These are phyloP conservation scores for Chaetomiaceae sp. DNA, from an alignment of 2,329 filamentous ascomycete genomes.

Conservation along the genomic window DNA sequence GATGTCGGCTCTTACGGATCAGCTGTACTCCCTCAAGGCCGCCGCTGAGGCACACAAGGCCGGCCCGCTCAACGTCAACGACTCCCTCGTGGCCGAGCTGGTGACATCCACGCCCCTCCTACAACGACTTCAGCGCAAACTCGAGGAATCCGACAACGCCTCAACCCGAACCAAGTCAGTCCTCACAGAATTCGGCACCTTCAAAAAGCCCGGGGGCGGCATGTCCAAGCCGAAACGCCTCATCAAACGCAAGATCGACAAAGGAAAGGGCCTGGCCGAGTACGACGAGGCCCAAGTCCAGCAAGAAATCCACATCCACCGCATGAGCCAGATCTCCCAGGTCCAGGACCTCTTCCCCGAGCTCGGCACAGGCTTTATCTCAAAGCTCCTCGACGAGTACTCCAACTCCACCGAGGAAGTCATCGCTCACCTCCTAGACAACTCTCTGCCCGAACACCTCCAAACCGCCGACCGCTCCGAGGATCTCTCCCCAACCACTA, in stretches of 20 bases:
- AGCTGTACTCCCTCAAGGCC: slow-evolving; percentile 74
- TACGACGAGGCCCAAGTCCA: slow-evolving; percentile 36
- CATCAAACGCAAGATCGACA: slow-evolving; percentile 52
- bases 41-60: slow-evolving; percentile 61
- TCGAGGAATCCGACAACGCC: slow-evolving; percentile 46
- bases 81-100: slow-evolving; percentile 75
- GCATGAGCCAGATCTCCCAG: slow-evolving; percentile 78
- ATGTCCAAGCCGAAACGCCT: slow-evolving; percentile 48
- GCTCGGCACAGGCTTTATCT: slow-evolving; percentile 76
- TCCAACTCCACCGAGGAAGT: slow-evolving; percentile 67
- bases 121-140: slow-evolving; percentile 53
- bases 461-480: slow-evolving; percentile 59
- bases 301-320: slow-evolving; percentile 66
- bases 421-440: slow-evolving; percentile 75
- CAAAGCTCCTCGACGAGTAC: slow-evolving; percentile 76
- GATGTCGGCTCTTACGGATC: slow-evolving; percentile 72
- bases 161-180: slow-evolving; percentile 56
- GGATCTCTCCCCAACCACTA: slow-evolving; percentile 41
- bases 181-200: slow-evolving; percentile 55
- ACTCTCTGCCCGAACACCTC: slow-evolving; percentile 67
- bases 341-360: slow-evolving; percentile 93
- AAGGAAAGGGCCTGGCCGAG: slow-evolving; percentile 55
- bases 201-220: slow-evolving; percentile 50
- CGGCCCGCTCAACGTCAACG: slow-evolving; percentile 53
- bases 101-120: slow-evolving; percentile 77